Base-by-base conservation (phyloP, 805 yeast genomes). In the Barnettozyma vustinii region DNA sequence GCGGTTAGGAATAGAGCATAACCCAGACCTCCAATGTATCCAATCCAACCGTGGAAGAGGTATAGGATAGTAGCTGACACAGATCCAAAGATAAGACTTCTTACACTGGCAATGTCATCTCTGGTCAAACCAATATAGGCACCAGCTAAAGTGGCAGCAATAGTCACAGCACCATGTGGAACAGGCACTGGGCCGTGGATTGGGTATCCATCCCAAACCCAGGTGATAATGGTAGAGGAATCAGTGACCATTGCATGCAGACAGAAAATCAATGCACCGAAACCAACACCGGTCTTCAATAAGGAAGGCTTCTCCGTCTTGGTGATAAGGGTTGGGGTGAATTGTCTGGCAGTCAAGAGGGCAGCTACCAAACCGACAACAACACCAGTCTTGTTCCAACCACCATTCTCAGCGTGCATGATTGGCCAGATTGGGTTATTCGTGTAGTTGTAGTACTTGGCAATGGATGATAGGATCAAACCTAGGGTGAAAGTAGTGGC, bases 171-270 rank as follows among this genome's bases (percentile, higher is more conserved):
- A 43, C 95, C 73, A 56, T 88, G 89, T 27, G 96, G 89, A 41
- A 90, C 80, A 12, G 97, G 95, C 4, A 86, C 75, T 10, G 97
- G 97, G 0, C 96, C 95, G 4, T 71, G 69, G n/a, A 87, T 72
- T 39, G 96, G 96, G 64, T 76, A 92, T 1, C 99, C 99, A 52
- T 83, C 86, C 98, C 98, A 94, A n/a, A 82, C 80, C 97, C 97
- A 94, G 42, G 83, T 73, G n/a, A 88, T 85, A 40, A 92, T 74
- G 9, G 94, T 86, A 2, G 96, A 83, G 0, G 97, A 77, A 63
- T 94, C 99, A 3, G 88, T 77, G 42, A 90, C 65, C 72, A 83
- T 78, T 13, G 95, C 86, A 56, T 83, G 84, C 33, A 86, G 65
- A 6, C 85, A 78, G 62, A 82, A 92, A 26, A 89, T 64, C 49